Evolutionary conservation across 257 asterid genomes (phyloP).

Genomic region (Jasminum sambac): DNA sequence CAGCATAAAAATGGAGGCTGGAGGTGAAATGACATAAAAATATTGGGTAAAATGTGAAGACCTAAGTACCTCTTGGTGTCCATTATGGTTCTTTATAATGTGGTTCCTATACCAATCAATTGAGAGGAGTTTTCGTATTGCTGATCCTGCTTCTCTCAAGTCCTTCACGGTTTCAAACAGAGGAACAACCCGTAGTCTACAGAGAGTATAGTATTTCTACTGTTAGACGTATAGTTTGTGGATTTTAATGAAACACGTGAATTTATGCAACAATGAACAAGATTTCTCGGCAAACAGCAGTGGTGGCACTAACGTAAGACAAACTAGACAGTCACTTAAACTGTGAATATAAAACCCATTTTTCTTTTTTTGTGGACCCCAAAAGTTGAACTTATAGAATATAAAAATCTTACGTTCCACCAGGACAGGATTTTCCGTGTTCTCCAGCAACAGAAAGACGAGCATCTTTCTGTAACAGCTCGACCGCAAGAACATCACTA

Average conservation of each 20-base stretch:
- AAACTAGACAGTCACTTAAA: too few species aligned
- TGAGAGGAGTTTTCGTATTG: conserved; percentile 73
- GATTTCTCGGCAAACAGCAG: too few species aligned
- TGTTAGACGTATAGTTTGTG: conserved; percentile 19
- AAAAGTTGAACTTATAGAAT: conserved; percentile 16
- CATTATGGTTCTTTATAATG: conserved; percentile 70
- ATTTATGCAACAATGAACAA: not conserved
- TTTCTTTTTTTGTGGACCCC: not conserved
- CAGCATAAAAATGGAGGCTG: conserved; percentile 25
- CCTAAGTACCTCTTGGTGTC: conserved; percentile 86
- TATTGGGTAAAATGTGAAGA: not conserved
- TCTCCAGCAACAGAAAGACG: conserved; percentile 80
- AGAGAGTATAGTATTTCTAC: not conserved
- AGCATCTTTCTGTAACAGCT: conserved; percentile 96
- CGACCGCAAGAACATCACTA: conserved; percentile 98
- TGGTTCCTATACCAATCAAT: conserved; percentile 91
- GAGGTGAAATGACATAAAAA: conserved; percentile 1
- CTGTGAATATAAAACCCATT: too few species aligned
- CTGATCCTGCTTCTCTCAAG: conserved; percentile 94
- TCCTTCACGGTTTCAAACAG: conserved; percentile 96
- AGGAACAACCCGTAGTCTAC: conserved; percentile 91
- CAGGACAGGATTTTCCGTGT: conserved; percentile 74
- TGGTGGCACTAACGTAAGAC: too few species aligned
- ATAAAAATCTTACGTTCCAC: conserved; percentile 66
- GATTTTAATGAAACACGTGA: not conserved